Evolutionary conservation across 805 yeast genomes (phyloP), one percentile per base, ranked within the genome.

Genomic region (Yarrowia hollandica): DNA sequence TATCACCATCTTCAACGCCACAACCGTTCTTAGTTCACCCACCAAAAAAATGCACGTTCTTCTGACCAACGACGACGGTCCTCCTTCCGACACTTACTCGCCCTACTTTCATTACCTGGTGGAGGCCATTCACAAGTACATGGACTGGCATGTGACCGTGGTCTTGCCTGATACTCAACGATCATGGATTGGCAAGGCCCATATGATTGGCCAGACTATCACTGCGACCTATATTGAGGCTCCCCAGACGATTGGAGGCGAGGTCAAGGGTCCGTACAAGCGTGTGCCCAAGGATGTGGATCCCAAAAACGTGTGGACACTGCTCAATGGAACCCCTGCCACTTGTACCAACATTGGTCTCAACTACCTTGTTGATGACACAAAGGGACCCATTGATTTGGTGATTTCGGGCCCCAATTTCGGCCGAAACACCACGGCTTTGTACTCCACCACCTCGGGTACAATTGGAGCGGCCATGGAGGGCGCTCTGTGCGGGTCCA

Each of bases 141-240:
- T 97, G 5, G 83, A 88, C 68, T 92, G 98, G 98, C 82, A 86
- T 23, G 72, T 91, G 28, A 83, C 90, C 21, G 83, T 91, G 18
- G 90, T 86, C 23, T 85, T 94, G 2, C 99, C 99, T 11, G 74
- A 77, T 62, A 80, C 83, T 57, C 96, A 89, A 65, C 77, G 94
- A 65, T 91, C 97, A 12, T 94, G 99, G 99, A 92, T 90, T 60
- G 97, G 97, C 33, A 94, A 94, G 71, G 98, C 99, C 5, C 97
- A 91, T 75, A 83, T 94, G 52, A 60, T 76, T 64, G 72, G 84
- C 78, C 60, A 82, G 79, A 68, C 74, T 76, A 16, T 89, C 70
- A 70, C 77, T 74, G 66, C 97, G 4, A 61, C 59, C 22, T 69
- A 66, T 33, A 39, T 68, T 11, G 39, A 42, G 35, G 69, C 70